These are phyloP conservation scores for Leishmania major DNA, from an alignment of 208 protist genomes.

Conservation along the genomic window DNA sequence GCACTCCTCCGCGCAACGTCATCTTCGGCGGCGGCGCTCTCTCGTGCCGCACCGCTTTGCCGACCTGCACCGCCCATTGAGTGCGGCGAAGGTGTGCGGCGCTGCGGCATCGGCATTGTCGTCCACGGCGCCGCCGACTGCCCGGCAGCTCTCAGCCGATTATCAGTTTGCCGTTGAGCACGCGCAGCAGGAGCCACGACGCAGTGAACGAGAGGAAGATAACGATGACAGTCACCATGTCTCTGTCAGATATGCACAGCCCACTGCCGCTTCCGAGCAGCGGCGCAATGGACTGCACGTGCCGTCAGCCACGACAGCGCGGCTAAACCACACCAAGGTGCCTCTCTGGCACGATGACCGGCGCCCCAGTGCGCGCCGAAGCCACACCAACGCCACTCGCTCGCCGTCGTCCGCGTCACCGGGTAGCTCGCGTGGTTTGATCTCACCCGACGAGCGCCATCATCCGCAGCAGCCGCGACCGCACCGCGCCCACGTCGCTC, in stretches of 20 bases:
- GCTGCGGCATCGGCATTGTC: not conserved
- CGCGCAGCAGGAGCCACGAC: not conserved
- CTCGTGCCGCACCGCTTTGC: not conserved
- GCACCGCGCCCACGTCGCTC: not conserved
- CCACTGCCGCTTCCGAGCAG: slow-evolving; percentile 18
- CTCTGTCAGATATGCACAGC: slow-evolving; percentile 12
- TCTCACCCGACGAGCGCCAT: not conserved
- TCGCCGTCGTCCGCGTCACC: slow-evolving; percentile 2
- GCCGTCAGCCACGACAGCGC: not conserved
- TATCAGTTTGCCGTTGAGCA: slow-evolving; percentile 13
- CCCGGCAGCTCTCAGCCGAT: slow-evolving; percentile 29
- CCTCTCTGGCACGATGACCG: slow-evolving; percentile 15
- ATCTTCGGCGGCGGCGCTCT: not conserved
- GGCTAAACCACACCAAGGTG: slow-evolving; percentile 6
- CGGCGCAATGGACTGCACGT: not conserved
- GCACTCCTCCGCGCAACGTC: not conserved
- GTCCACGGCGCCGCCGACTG: slow-evolving; percentile 14
- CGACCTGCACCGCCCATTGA: not conserved
- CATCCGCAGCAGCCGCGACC: not conserved
- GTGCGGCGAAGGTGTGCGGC: not conserved
- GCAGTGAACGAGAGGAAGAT: no score
- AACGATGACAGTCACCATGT: not conserved
- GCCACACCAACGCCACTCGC: not conserved
- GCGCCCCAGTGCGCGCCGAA: no score
- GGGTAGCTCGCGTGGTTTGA: not conserved